Percentiles rank a stretch among this genome's conserved stretches.
Evolutionary conservation across 345 rosid genomes (phyloP).

Genomic region (Aquilaria yunnanensis): DNA sequence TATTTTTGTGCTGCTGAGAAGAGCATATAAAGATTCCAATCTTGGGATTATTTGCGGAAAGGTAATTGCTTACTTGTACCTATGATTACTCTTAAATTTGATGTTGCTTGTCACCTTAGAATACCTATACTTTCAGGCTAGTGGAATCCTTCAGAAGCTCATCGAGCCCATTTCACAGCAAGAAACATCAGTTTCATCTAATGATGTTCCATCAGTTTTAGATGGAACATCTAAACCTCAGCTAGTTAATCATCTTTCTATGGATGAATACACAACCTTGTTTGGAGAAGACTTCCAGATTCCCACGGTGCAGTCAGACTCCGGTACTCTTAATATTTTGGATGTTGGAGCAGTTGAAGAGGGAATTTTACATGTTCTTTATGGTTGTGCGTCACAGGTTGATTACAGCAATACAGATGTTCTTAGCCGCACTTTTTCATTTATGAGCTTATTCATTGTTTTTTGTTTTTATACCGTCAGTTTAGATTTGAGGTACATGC

Average conservation of each 20-base stretch:
- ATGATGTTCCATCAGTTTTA: conserved; percentile 28
- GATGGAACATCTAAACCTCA: conserved; percentile 42
- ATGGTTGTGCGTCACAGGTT: conserved; percentile 90
- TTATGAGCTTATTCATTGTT: neutral
- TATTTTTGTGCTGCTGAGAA: conserved; percentile 54
- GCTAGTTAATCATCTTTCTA: conserved; percentile 25
- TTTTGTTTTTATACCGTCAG: conserved; percentile 10
- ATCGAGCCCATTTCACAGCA: conserved; percentile 34
- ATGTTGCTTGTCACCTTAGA: conserved; percentile 11
- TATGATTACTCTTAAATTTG: conserved; percentile 9
- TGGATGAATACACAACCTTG: conserved; percentile 57
- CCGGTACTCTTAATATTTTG: conserved; percentile 47
- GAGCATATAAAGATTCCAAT: conserved; percentile 60
- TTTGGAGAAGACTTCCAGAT: conserved; percentile 66
- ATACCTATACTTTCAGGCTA: conserved; percentile 37
- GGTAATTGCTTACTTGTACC: conserved; percentile 31
- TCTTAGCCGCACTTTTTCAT: too few species aligned
- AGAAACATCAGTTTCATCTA: conserved; percentile 26
- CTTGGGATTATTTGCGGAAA: conserved; percentile 53
- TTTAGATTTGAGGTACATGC: conserved; percentile 11
- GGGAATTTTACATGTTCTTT: conserved; percentile 77
- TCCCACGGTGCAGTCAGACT: conserved; percentile 45
- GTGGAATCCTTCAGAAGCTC: conserved; percentile 55
- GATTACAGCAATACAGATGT: conserved; percentile 27
- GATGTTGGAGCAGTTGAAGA: conserved; percentile 74